These are phyloP conservation scores for Alternaria longipes DNA, from an alignment of 2,329 filamentous ascomycete species.

Conservation along the genomic window DNA sequence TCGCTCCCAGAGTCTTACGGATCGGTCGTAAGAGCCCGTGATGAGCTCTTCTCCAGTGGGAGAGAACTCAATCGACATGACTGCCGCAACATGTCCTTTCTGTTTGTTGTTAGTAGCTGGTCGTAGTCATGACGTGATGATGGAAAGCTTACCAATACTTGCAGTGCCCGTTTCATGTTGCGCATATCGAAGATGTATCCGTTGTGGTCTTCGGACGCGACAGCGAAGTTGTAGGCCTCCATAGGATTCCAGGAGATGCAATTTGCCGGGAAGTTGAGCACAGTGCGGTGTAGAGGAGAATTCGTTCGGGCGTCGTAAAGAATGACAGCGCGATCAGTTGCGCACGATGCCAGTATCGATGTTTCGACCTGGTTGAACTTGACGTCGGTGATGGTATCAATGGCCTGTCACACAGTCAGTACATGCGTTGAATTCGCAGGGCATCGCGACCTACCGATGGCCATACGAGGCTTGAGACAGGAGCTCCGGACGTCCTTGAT, in stretches of 20 bases:
- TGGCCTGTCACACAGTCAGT: constrained; percentile 55
- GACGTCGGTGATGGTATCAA: constrained; percentile 85
- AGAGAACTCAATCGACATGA: constrained; percentile 96
- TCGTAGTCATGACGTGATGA: not conserved
- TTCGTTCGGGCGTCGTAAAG: constrained; percentile 92
- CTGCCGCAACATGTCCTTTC: constrained; percentile 88
- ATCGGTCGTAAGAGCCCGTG: constrained; percentile 87
- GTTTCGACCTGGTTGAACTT: constrained; percentile 96
- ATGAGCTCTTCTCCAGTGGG: constrained; percentile 95
- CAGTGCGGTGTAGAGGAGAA: constrained; percentile 80
- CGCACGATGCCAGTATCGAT: constrained; percentile 84
- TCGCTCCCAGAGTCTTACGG: constrained; percentile 84
- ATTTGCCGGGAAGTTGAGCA: constrained; percentile 90
- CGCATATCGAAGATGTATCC: constrained; percentile 94
- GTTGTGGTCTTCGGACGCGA: constrained; percentile 95
- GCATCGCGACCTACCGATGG: constrained; percentile 64
- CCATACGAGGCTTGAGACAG: constrained; percentile 85
- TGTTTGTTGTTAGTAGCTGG: constrained; percentile 1
- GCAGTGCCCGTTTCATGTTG: constrained; percentile 85
- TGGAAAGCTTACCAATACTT: constrained; percentile 66
- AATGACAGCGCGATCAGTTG: constrained; percentile 84
- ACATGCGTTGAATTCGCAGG: not conserved
- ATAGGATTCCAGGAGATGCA: constrained; percentile 95
- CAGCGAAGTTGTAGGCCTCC: constrained; percentile 94
- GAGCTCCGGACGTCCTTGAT: constrained; percentile 76